Evolutionary conservation across 345 rosid genomes (phyloP), one percentile per base, ranked within the genome.

Genomic region (Arabis alpina): DNA sequence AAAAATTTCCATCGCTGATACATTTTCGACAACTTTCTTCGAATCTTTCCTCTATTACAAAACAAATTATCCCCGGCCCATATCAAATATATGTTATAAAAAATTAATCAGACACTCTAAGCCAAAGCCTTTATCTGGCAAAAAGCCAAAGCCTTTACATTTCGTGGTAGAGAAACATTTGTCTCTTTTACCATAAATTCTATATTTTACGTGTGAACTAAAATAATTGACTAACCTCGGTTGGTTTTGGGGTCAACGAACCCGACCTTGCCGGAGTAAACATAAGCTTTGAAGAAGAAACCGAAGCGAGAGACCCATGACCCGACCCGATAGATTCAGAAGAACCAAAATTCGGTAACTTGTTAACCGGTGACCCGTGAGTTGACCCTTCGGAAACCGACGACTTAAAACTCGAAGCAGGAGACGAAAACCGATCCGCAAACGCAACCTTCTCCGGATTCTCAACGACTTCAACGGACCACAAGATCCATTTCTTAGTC

Each of bases 401-500:
- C 3, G 86, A 84, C 4, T 87, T 80, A 37, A 83, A 77, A 77
- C 95, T 87, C 58, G 93, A 85, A 48, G 85, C 70, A n/a, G 79
- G 74, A 0, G 91, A 70, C 51, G 82, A 68, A 50, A 83, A 77
- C 32, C 88, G 79, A 61, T 84, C 81, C 34, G 32, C 32, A 5
- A 28, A 28, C 32, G 89, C 76, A 30, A 58, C 83, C 23, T 62
- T 70, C 56, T 82, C 88, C 1, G 71, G 73, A 13, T 32, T 23
- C 13, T 47, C 59, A 23, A 75, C 74, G 30, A 62, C 9, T 51
- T 76, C 76, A 3, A 93, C 87, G 19, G 84, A 89, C 98, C 96
- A 90, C 10, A 88, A 49, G 36, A 90, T 77, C 98, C 97, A 93
- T 39, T 79, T 76, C 80, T 66, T 79, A 1, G 91, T 86, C 16